Evolutionary conservation across 106 monocot species (phyloP), one percentile per base, ranked within the genome.

Genomic region (Platanthera guangdongensis): DNA sequence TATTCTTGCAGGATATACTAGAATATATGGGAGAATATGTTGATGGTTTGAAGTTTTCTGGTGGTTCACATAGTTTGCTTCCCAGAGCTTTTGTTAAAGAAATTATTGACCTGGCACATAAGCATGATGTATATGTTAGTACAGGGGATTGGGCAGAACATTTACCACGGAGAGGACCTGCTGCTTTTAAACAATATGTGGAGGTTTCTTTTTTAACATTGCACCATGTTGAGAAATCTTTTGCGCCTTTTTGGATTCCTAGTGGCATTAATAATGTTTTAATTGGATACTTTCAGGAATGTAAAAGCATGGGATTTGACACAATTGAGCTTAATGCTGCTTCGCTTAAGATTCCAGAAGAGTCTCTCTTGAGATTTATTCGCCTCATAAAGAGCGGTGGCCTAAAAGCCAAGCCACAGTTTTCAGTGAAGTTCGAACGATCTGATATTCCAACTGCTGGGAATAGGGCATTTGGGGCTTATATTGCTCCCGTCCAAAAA

Each of bases 81-180:
- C 77, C 87, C 28, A 77, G 82, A 28, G 19, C 62, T 8, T 80
- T 82, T 21, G 82, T 95, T 75, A 95, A 84, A 84, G 92, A 87
- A 71, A 86, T 95, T 77, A 92, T 82, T 18, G 80, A 92, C 46
- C 68, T 95, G 57, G 94, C 94, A 46, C 94, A 95, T 80, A 80
- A 45, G 79, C 92, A 92, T 72, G 74, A 89, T 84, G 80, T 95
- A 39, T 89, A 89, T 84, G 94, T 95, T 48, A 95, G 92, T 69
- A 89, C 92, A 22, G 94, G 89, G 71, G 94, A 95, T 68, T 92
- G 92, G 94, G 84, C 86, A 51, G 92, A 95, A 73, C 89, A 95
- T 79, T 25, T 84, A 11, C 84, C 92, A 45, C 86, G 82, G 28
- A 82, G 77, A 79, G 94, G 94, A 51, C 87, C 94, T 18, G 53